Evolutionary conservation across 1,284 basidiomycete species (phyloP).

Genomic region (Moesziomyces aphidis): DNA sequence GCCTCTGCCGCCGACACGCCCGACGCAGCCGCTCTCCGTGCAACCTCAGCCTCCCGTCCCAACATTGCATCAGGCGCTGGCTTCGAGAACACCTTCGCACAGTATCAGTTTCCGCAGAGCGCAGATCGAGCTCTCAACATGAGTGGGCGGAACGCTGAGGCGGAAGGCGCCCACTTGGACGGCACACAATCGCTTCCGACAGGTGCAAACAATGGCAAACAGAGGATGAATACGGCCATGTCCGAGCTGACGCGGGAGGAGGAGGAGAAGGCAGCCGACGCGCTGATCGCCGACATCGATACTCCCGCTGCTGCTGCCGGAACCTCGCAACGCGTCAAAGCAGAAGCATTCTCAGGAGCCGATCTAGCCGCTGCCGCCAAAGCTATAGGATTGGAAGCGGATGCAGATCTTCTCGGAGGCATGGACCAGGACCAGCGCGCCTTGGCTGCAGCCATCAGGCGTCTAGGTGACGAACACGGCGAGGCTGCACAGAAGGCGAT

Average conservation of each 20-base stretch:
- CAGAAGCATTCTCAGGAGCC: slow-evolving; percentile 24
- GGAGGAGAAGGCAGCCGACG: slow-evolving; percentile 42
- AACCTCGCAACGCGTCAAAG: background rate
- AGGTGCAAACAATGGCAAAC: background rate
- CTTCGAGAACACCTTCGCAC: slow-evolving; percentile 48
- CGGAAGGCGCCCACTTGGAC: slow-evolving; percentile 1
- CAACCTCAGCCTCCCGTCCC: slow-evolving; percentile 1
- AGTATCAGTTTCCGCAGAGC: slow-evolving; percentile 43
- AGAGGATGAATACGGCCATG: background rate
- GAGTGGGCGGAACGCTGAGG: slow-evolving; percentile 2
- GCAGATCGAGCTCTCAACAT: slow-evolving; percentile 27
- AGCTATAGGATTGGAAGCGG: slow-evolving; percentile 51
- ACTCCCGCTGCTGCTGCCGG: background rate
- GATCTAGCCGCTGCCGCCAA: slow-evolving; percentile 53
- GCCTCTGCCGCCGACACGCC: background rate
- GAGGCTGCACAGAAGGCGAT: slow-evolving; percentile 43
- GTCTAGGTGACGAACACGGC: slow-evolving; percentile 41
- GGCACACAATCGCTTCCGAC: slow-evolving; percentile 2
- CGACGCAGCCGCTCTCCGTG: background rate
- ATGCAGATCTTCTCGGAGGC: slow-evolving; percentile 45
- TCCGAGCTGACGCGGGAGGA: slow-evolving; percentile 33
- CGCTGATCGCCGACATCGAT: slow-evolving; percentile 29
- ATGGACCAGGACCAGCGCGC: slow-evolving; percentile 49
- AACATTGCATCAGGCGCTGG: slow-evolving; percentile 5
- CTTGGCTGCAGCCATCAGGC: slow-evolving; percentile 50